Base-by-base conservation (phyloP, 2,329 filamentous ascomycete genomes). In the Fusarium concolor region DNA sequence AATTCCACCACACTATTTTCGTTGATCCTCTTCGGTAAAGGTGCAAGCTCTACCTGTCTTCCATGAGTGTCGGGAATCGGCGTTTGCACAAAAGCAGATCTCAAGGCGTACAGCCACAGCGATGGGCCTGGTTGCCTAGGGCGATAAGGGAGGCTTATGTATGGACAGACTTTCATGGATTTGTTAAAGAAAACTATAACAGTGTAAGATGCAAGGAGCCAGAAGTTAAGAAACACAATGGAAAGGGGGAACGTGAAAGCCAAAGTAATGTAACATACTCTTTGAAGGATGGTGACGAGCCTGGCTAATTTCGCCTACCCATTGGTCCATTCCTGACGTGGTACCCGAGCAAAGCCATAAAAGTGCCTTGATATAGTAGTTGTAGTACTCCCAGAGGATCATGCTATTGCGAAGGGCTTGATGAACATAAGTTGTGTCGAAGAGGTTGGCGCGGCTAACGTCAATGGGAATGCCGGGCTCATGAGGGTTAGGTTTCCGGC, bases 401-500 rank as follows among this genome's bases (percentile, higher is more conserved):
- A 57, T 57, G 11, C 38, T 37, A 2, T 44, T 43, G 0, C 47
- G 29, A 4, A 57, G 54, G 2, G 22, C 11, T 1, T 24, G 54
- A 2, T 57, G 46, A 1, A 53, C 46, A 5, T 57, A 44, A 0
- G 38, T 44, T 7, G 46, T 57, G 17, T 57, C 46, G 5, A 57
- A 57, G n/a, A 53, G 9, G 5, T 57, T 53, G 5, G 54, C 54
- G 7, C 54, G 54, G 18, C 54, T 57, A 1, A 57, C 46, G 6
- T 57, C 47, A 3, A 57, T 43, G 15, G 54, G 54, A 4, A 57
- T 57, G 5, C 54, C 47, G 2, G 54, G 54, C 15, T 56, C 53
- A 0, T n/a, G 28, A 1, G 45, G 47, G 2, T 54, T 10, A 0
- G 47, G 38, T 11, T 31, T 54, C 7, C 55, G 18, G 1, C 55